Evolutionary conservation across 805 yeast species (phyloP).

Genomic region (Yarrowia sp.): DNA sequence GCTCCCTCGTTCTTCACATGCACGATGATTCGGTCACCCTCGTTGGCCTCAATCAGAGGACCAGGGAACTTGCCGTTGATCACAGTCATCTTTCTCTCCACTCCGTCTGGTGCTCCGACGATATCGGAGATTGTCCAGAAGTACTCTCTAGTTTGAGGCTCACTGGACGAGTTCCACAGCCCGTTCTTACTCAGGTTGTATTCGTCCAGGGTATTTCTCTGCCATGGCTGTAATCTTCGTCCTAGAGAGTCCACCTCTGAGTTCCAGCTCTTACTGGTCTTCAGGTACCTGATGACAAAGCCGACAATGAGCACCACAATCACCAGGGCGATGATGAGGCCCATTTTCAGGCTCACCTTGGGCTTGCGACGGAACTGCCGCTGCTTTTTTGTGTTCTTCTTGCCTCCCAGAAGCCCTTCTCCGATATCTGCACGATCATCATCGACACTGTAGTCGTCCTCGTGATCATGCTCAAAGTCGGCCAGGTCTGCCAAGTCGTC

Average conservation of each 20-base stretch:
- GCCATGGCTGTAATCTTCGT: conserved; percentile 45
- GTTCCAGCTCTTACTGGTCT: conserved; percentile 1
- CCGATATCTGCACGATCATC: conserved; percentile 29
- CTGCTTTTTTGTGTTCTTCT: conserved; percentile 5
- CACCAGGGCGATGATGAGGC: conserved; percentile 4
- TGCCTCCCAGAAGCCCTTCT: conserved; percentile 23
- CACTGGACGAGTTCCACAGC: conserved; percentile 40
- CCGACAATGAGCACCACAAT: conserved; percentile 15
- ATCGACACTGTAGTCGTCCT: conserved; percentile 27
- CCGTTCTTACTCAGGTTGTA: conserved; percentile 43
- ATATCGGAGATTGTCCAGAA: conserved; percentile 43
- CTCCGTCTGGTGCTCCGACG: conserved; percentile 44
- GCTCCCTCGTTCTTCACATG: conserved; percentile 53
- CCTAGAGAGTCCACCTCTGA: conserved; percentile 28
- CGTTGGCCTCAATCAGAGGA: conserved; percentile 55
- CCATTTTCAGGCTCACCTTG: conserved; percentile 10
- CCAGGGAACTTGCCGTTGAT: conserved; percentile 60
- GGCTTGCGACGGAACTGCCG: conserved; percentile 16
- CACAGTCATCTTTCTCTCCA: conserved; percentile 49
- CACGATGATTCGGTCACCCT: conserved; percentile 52
- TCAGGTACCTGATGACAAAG: conserved; percentile 9
- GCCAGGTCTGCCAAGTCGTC: conserved; percentile 6
- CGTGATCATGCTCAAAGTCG: conserved; percentile 19
- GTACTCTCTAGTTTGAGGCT: conserved; percentile 43
- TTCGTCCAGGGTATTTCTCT: conserved; percentile 46